phyloP scores from a whole-genome alignment of 2,329 filamentous ascomycete species.

The Beauveria sp. region DNA sequence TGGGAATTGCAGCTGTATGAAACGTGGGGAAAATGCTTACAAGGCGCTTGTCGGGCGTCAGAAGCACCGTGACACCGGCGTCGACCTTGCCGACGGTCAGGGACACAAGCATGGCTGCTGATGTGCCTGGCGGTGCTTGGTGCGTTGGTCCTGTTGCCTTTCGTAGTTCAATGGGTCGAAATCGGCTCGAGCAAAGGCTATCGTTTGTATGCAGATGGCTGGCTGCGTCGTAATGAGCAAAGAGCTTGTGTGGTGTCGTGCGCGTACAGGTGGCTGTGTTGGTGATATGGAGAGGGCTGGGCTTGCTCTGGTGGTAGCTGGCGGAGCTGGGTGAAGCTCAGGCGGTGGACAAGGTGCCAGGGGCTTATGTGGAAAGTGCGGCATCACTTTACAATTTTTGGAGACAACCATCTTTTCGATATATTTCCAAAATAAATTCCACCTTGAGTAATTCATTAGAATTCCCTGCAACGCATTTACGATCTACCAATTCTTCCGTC shows the following conservation, averaged over 20 bases:
- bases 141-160: not conserved
- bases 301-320: not conserved
- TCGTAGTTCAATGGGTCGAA: not conserved
- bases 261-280: constrained; percentile 1
- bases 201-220: not conserved
- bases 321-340: constrained; percentile 9
- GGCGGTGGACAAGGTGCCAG: not conserved
- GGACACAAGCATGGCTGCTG: constrained; percentile 74
- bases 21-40: constrained; percentile 42
- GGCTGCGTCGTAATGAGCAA: not conserved
- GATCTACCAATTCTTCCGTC: not conserved
- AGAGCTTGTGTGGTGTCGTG: not conserved
- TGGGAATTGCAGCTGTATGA: not conserved
- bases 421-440: not conserved
- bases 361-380: not conserved
- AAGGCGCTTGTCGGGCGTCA: constrained; percentile 94
- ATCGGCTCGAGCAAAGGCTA: not conserved
- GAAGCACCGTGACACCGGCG: constrained; percentile 90
- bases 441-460: not conserved
- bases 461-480: not conserved
- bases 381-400: not conserved
- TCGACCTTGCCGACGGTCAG: constrained; percentile 99
- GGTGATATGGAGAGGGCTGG: constrained; percentile 6
- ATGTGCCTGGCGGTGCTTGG: not conserved
- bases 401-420: not conserved